Percentiles rank a stretch among this genome's conserved stretches.
Conservation (phyloP, 306 rosid genomes). For the Prunus davidiana region DNA sequence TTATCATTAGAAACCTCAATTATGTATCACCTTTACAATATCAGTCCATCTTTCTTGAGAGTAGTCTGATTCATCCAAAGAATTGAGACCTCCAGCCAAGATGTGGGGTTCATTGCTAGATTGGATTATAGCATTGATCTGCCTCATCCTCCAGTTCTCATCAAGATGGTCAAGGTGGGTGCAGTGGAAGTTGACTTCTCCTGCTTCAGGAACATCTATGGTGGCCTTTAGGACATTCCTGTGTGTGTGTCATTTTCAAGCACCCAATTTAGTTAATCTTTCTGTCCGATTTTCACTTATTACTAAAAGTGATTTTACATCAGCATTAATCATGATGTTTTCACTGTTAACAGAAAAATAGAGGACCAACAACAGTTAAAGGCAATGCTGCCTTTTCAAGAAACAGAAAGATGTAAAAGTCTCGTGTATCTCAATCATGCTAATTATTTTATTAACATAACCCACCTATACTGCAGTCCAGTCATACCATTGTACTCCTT, state of each 20-base stretch:
- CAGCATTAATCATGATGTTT: background rate
- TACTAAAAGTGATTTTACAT: background rate
- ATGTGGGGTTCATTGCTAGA: constrained; percentile 72
- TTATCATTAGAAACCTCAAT: background rate
- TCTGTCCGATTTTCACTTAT: background rate
- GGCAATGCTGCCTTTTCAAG: background rate
- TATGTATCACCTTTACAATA: constrained; percentile 65
- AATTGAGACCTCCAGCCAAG: constrained; percentile 84
- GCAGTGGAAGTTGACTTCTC: constrained; percentile 80
- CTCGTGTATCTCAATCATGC: background rate
- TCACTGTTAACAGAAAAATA: background rate
- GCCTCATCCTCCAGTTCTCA: constrained; percentile 96
- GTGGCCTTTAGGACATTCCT: constrained; percentile 95
- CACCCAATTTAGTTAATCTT: background rate
- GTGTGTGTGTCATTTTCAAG: constrained; percentile 27
- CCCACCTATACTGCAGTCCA: constrained; percentile 18
- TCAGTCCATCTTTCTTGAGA: constrained; percentile 95
- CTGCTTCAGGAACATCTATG: constrained; percentile 76
- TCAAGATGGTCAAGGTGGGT: constrained; percentile 96
- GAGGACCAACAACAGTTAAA: background rate
- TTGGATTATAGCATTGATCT: constrained; percentile 81
- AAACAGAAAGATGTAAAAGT: background rate
- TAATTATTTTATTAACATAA: constrained; percentile 2
- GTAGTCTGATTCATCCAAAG: constrained; percentile 84
- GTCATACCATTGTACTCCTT: constrained; percentile 14